Base-by-base conservation (phyloP, 2,329 filamentous ascomycete genomes). In the Aspergillus brunneoviolaceus region DNA sequence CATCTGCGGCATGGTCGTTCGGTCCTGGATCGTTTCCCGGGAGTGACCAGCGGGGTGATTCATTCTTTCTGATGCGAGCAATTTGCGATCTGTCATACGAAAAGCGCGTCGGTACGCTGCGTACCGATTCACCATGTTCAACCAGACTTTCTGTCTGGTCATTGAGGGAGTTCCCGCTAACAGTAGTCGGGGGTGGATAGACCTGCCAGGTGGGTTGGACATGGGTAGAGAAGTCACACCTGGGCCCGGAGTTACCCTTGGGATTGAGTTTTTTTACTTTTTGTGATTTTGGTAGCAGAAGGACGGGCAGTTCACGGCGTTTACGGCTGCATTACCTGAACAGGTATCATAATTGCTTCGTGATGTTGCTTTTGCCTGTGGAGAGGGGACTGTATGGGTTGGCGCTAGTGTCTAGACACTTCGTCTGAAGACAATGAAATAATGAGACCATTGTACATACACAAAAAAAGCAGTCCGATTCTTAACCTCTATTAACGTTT, bases 1-100 rank as follows among this genome's bases (percentile, higher is more conserved):
- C n/a, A 80, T 91, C 58, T 85, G 87, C 65, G 86, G 89, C 61
- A 83, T 91, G 72, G 87, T 87, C 3, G 79, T 83, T 27, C 80
- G 85, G 62, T 85, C 86, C 21, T 88, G 76, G 78, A 79, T 80
- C 63, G 74, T 76, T 54, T 74, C 72, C 51, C 72, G 75, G 59
- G 74, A 73, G 65, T 76, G 62, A 62, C 57, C 49, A n/a, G 50
- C 55, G 25, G 42, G 35, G 57, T 54, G 45, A 53, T 49, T 29
- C 42, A 54, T 47, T 66, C 61, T 57, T 27, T 64, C 56, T 60
- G 58, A 51, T 63, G 58, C 50, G 53, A 55, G 58, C 63, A 64
- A 57, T 62, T 59, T 62, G 51, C 57, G 42, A 55, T 23, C 49
- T 67, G 63, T 67, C 65, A 62, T 58, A 65, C 63, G 63, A 65